Base-by-base conservation (phyloP, 1,284 basidiomycete genomes). In the Apiotrichum brassicae region DNA sequence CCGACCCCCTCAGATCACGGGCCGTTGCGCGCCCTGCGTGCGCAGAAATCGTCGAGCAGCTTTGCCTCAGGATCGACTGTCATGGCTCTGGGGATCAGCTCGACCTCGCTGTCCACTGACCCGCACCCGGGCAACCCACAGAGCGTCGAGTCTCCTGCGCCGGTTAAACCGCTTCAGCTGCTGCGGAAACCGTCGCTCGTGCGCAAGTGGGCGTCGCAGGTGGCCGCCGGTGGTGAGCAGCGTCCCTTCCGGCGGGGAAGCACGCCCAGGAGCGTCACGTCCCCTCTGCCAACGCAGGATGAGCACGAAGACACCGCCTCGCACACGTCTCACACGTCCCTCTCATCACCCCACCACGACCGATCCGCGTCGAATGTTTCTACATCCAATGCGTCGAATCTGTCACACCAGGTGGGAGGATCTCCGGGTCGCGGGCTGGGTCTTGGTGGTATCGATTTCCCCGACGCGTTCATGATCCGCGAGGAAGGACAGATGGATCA, bases 151-250 rank as follows among this genome's bases (percentile, higher is more conserved):
- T 24, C 40, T 8, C 9, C 25, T 22, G 9, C 26, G 6, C 43
- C 34, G 7, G 43, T 42, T 34, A 49, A 32, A 20, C 24, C 48
- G 1, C 43, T 37, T 14, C 43, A 49, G 20, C 26, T 56, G 19
- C 25, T 48, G 6, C 48, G 54, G 12, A 53, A 53, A 32, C 48
- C 54, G 12, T 56, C 54, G 0, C 42, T 56, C 0, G 51, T 56
- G 34, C 54, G 54, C 46, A 56, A 56, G 36, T 56, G 54, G 54
- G 54, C 54, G 3, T 25, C 39, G 3, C 45, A 47, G 19, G 54
- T 53, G 16, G 43, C 48, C 4, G 12, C 7, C 12, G 37, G 8
- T 7, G 37, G 8, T 7, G n/a, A 20, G 4, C 23, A 16, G 14
- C 22, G 22, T 23, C 7, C 22, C 37, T 11, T 20, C 22, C 20